phyloP scores from a whole-genome alignment of 1,284 basidiomycete genomes.

The Marasmius sp. region DNA sequence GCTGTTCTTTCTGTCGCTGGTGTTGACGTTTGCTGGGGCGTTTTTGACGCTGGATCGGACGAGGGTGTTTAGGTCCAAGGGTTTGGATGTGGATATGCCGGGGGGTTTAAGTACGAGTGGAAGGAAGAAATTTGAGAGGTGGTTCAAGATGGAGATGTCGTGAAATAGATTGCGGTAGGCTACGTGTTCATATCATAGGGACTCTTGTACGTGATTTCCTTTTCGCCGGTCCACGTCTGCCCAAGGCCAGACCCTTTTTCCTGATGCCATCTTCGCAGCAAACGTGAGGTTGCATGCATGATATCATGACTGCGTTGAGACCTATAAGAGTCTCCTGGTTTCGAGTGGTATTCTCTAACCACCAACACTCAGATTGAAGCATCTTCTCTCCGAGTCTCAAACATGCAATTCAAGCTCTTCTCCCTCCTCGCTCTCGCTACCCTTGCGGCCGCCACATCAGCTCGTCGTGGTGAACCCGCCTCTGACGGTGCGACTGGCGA shows the following conservation, averaged over 20 bases:
- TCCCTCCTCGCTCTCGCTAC: background rate
- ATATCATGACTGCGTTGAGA: too few relatives aligned
- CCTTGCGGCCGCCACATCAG: background rate
- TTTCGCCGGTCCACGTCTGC: too few relatives aligned
- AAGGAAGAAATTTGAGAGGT: constrained; percentile 25
- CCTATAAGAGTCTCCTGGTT: too few relatives aligned
- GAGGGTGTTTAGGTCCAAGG: constrained; percentile 47
- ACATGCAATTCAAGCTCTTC: background rate
- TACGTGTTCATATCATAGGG: too few relatives aligned
- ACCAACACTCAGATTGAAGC: too few relatives aligned
- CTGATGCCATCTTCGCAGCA: too few relatives aligned
- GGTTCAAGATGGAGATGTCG: constrained; percentile 44
- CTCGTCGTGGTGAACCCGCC: background rate
- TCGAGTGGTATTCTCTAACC: too few relatives aligned
- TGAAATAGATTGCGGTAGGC: too few relatives aligned
- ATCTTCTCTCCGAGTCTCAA: background rate
- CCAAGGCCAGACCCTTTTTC: too few relatives aligned
- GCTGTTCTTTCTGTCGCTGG: constrained; percentile 48
- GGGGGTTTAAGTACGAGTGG: too few relatives aligned
- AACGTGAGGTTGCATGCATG: too few relatives aligned
- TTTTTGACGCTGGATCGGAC: constrained; percentile 70
- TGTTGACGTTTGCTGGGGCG: constrained; percentile 60
- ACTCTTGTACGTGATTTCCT: too few relatives aligned
- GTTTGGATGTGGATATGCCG: constrained; percentile 29
- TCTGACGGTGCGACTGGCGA: background rate